Base-by-base conservation (phyloP, 2,329 filamentous ascomycete species). In the Dactylonectria macrodidyma region DNA sequence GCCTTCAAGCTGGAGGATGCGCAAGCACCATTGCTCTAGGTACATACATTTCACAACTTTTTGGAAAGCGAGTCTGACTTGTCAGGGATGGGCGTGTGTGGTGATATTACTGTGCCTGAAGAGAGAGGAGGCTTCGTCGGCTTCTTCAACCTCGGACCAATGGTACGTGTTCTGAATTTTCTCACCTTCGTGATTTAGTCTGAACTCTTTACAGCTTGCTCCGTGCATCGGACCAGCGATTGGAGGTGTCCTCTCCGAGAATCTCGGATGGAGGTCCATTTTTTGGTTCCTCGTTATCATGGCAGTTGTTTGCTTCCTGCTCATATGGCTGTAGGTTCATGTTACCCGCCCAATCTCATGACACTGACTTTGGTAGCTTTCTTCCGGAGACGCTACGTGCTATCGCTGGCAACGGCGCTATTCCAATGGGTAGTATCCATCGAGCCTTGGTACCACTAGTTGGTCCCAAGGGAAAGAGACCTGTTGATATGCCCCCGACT, bases 231-330 rank as follows among this genome's bases (percentile, higher is more conserved):
- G 84, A 0, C 87, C 87, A 0, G 81, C 87, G 0, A 82, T 89
- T 26, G 87, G 86, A 0, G 87, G 86, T 8, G 74, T 83, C 0
- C 68, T 89, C 0, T 79, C 82, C 0, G 81, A 85, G 55, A 80
- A 81, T 47, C 71, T 88, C 0, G 86, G 86, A 0, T 89, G 86
- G 86, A 77, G 81, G 46, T 80, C 81, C 2, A 83, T 88, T 7
- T 89, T 89, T 69, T 88, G 86, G 85, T 86, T 88, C 65, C 78
- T 89, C 5, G 78, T 83, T 34, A 86, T 88, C 22, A 78, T 85
- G 57, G 77, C 82, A 0, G 82, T 78, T 0, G 74, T 75, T 2
- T 83, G 80, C 59, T 72, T 82, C 30, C 38, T 80, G 2, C 75
- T 80, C 3, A 79, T 83, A 41, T 59, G 81, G 3, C 47, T 76